These are phyloP conservation scores for Phytophthora macrochlamydospora DNA, from an alignment of 352 stramenopile species.

Conservation along the genomic window DNA sequence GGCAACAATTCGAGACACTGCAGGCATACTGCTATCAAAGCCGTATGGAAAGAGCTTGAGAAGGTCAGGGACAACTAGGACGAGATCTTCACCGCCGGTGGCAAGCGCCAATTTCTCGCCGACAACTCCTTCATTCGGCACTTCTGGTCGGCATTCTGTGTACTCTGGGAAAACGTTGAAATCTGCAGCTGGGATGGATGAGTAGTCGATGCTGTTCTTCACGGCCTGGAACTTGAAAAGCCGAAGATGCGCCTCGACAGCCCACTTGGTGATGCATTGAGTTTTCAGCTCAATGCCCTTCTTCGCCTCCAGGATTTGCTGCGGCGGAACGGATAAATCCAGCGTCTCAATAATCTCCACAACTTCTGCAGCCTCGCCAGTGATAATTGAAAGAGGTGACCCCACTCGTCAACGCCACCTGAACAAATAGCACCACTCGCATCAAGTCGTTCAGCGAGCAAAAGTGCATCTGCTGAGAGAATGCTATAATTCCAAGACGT, in stretches of 20 bases:
- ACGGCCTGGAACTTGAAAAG: slow-evolving; percentile 35
- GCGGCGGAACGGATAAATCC: slow-evolving; percentile 14
- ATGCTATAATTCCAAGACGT: slow-evolving; percentile 23
- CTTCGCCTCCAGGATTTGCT: slow-evolving; percentile 17
- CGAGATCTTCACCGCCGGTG: slow-evolving; percentile 20
- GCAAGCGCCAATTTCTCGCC: slow-evolving; percentile 28
- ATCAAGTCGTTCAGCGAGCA: slow-evolving; percentile 17
- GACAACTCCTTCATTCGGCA: slow-evolving; percentile 16
- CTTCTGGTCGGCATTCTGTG: slow-evolving; percentile 25
- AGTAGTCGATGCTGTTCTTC: slow-evolving; percentile 34
- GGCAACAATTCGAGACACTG: slow-evolving; percentile 13
- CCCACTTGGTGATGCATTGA: slow-evolving; percentile 30
- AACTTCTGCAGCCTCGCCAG: slow-evolving; percentile 18
- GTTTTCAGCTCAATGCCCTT: slow-evolving; percentile 18
- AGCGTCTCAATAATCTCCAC: slow-evolving; percentile 26
- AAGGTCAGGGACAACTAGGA: slow-evolving; percentile 28
- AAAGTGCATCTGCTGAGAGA: slow-evolving; percentile 7
- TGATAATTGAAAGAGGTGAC: slow-evolving; percentile 28
- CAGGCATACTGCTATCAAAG: slow-evolving; percentile 24
- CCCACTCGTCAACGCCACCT: slow-evolving; percentile 29
- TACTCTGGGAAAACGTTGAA: slow-evolving; percentile 37
- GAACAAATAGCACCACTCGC: slow-evolving; percentile 24
- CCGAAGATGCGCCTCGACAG: slow-evolving; percentile 16
- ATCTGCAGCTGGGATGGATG: slow-evolving; percentile 32
- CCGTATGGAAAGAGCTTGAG: slow-evolving; percentile 32